Conservation (phyloP, 2,329 filamentous ascomycete species). For the Fusarium sp. region DNA sequence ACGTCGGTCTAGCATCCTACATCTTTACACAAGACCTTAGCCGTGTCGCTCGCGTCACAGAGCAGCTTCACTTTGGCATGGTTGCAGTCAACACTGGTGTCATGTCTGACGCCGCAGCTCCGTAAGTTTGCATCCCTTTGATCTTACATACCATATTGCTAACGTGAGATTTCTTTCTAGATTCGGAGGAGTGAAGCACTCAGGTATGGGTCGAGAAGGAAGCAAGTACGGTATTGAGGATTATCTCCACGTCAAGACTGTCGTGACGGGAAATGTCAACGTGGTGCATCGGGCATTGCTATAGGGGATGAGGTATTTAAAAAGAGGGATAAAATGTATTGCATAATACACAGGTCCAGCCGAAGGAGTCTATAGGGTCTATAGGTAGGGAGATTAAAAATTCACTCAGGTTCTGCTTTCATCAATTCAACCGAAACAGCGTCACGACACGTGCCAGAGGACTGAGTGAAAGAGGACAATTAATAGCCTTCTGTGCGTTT, state of each 20-base stretch:
- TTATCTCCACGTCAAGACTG: constrained; percentile 67
- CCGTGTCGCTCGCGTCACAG: constrained; percentile 57
- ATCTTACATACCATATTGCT: not conserved
- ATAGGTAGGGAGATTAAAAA: not conserved
- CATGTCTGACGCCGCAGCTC: constrained; percentile 39
- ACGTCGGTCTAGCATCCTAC: constrained; percentile 81
- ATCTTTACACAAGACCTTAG: constrained; percentile 70
- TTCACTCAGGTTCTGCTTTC: too few relatives aligned
- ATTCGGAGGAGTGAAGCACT: constrained; percentile 73
- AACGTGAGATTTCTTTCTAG: not conserved
- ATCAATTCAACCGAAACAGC: too few relatives aligned
- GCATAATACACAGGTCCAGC: not conserved
- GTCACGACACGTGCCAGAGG: too few relatives aligned
- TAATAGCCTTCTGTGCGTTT: too few relatives aligned
- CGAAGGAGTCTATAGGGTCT: not conserved
- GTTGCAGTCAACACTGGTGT: constrained; percentile 72
- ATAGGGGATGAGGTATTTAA: not conserved
- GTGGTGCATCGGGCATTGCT: constrained; percentile 26
- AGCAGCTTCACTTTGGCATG: constrained; percentile 73
- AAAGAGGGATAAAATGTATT: not conserved
- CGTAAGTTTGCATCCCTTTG: constrained; percentile 30
- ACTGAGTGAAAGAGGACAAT: too few relatives aligned
- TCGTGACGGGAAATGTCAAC: constrained; percentile 56
- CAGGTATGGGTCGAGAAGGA: constrained; percentile 71
- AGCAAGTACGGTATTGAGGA: constrained; percentile 72